phyloP scores from a whole-genome alignment of 2,329 filamentous ascomycete genomes.

The Trichophyton mentagrophytes region DNA sequence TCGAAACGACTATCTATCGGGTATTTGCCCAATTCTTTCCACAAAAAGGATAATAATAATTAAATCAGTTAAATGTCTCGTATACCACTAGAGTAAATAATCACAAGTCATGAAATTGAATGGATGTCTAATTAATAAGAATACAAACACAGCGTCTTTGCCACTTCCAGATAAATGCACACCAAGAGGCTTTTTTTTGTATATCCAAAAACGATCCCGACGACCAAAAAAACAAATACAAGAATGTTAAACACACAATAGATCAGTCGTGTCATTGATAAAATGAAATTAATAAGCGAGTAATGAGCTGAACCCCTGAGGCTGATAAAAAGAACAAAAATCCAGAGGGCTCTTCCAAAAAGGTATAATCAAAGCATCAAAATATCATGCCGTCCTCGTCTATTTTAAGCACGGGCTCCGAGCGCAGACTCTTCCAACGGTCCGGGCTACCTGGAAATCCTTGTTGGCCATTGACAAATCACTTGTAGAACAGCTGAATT shows the following conservation, averaged over 20 bases:
- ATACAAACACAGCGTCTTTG: neutral
- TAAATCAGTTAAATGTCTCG: no score
- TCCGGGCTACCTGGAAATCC: neutral
- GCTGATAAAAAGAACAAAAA: neutral
- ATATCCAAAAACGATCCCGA: neutral
- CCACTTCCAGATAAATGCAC: neutral
- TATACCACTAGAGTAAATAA: neutral
- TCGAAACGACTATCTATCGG: neutral
- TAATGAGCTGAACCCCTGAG: neutral
- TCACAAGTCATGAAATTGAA: neutral
- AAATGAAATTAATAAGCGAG: neutral
- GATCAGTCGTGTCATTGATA: neutral
- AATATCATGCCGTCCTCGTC: neutral
- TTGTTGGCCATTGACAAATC: neutral
- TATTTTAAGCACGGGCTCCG: neutral
- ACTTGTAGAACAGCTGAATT: neutral
- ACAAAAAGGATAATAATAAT: no score
- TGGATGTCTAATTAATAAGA: neutral
- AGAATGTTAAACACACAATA: neutral
- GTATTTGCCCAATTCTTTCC: no score
- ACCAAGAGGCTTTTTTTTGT: neutral
- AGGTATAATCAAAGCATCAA: conserved; percentile 2
- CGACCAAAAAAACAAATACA: neutral
- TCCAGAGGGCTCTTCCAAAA: neutral
- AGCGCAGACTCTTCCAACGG: neutral